Conservation (phyloP, 371 early-diverging fungal species). For the Apophysomyces trapeziformis region DNA sequence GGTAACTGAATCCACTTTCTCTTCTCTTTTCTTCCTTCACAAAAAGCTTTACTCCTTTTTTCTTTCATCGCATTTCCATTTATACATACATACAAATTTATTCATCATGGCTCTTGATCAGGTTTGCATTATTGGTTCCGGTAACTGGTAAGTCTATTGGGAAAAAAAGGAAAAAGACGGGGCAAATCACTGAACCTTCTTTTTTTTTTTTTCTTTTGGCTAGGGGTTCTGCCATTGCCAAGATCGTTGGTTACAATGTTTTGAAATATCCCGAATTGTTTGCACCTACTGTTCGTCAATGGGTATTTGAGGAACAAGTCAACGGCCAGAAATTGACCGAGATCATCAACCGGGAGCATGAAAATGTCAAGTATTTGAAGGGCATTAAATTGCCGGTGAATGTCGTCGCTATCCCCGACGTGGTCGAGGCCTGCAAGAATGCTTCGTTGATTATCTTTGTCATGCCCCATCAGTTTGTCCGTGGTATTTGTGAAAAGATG, state of each 20-base stretch:
- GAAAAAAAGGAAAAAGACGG: no score
- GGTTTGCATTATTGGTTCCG: slow-evolving; percentile 91
- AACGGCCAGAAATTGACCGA: slow-evolving; percentile 91
- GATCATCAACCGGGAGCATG: slow-evolving; percentile 93
- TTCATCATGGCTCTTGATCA: slow-evolving; percentile 58
- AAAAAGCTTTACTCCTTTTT: background rate
- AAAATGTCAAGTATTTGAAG: slow-evolving; percentile 95
- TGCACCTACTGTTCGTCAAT: slow-evolving; percentile 87
- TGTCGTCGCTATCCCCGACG: slow-evolving; percentile 82
- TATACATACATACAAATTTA: slow-evolving; percentile 1
- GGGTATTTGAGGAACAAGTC: slow-evolving; percentile 94
- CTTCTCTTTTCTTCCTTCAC: background rate
- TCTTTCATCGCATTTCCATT: background rate
- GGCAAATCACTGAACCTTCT: background rate
- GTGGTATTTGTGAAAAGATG: slow-evolving; percentile 79
- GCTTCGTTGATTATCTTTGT: slow-evolving; percentile 94
- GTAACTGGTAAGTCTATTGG: slow-evolving; percentile 77
- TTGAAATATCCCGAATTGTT: slow-evolving; percentile 64
- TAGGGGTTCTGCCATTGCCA: slow-evolving; percentile 96
- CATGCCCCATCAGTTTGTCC: slow-evolving; percentile 96
- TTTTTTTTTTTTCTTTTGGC: background rate
- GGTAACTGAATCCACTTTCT: background rate
- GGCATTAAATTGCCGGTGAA: slow-evolving; percentile 88
- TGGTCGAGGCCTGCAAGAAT: slow-evolving; percentile 74
- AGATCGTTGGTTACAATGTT: slow-evolving; percentile 91